phyloP scores from a whole-genome alignment of 139 green algal genomes.

The Chlorella sp. region DNA sequence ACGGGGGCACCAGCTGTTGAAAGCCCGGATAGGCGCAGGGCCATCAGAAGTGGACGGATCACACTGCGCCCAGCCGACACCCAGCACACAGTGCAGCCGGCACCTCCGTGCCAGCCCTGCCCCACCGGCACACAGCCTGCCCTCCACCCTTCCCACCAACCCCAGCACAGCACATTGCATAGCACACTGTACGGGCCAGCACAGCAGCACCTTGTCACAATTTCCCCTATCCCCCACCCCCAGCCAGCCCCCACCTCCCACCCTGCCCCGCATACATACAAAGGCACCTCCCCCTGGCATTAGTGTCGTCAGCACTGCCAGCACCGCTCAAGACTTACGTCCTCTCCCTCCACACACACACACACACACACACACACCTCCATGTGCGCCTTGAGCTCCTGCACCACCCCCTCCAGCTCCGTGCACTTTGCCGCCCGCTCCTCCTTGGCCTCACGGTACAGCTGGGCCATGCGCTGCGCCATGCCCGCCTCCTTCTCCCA shows the following conservation, averaged over 20 bases:
- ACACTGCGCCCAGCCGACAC: background rate
- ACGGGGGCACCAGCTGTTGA: background rate
- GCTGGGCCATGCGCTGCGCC: slow-evolving; percentile 53
- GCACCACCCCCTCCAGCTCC: slow-evolving; percentile 68
- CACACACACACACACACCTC: slow-evolving; percentile 27
- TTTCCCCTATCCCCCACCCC: background rate
- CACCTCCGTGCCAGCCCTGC: background rate
- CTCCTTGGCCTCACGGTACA: slow-evolving; percentile 57
- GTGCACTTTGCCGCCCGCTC: slow-evolving; percentile 38
- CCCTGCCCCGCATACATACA: too few species aligned
- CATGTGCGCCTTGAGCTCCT: slow-evolving; percentile 57
- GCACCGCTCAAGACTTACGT: background rate
- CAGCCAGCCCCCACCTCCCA: background rate
- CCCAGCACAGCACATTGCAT: too few species aligned
- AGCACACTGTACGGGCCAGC: too few species aligned
- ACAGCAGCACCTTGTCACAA: background rate
- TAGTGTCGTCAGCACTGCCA: too few species aligned
- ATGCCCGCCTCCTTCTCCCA: slow-evolving; percentile 60
- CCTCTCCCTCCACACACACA: background rate
- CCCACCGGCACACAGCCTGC: background rate
- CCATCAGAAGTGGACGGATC: background rate
- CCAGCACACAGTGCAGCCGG: background rate
- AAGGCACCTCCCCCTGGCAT: too few species aligned
- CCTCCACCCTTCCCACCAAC: too few species aligned
- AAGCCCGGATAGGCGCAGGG: too few species aligned